These are phyloP conservation scores for Petunia secreta DNA, from an alignment of 257 asterid species.

Conservation along the genomic window DNA sequence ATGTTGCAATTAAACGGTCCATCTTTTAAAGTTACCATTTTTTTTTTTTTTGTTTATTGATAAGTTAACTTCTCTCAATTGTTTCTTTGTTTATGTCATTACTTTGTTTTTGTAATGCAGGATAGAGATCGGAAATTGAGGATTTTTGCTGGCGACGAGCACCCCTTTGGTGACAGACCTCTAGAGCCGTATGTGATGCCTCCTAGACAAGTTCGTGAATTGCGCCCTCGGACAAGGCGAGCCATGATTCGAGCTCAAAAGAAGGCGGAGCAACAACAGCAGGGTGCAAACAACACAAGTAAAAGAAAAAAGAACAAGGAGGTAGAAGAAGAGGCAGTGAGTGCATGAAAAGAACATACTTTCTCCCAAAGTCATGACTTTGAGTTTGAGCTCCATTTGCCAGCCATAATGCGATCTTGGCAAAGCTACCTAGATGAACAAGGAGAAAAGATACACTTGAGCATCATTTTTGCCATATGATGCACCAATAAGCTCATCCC, in stretches of 20 bases:
- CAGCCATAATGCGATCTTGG: slow-evolving; percentile 13
- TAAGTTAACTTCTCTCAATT: neutral
- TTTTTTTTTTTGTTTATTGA: neutral
- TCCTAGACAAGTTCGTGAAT: slow-evolving; percentile 82
- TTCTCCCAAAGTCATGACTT: neutral
- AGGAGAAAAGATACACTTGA: slow-evolving; percentile 13
- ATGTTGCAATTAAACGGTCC: neutral
- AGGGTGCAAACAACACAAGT: slow-evolving; percentile 47
- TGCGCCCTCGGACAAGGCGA: slow-evolving; percentile 87
- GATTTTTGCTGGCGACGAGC: slow-evolving; percentile 82
- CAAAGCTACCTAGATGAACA: neutral
- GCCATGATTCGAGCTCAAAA: slow-evolving; percentile 93
- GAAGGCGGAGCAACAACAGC: slow-evolving; percentile 80
- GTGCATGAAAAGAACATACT: slow-evolving; percentile 33
- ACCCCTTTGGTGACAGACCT: slow-evolving; percentile 84
- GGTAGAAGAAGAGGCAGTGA: slow-evolving; percentile 43
- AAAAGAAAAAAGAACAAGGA: slow-evolving; percentile 68
- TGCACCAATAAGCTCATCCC: slow-evolving; percentile 17
- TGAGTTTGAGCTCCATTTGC: slow-evolving; percentile 2
- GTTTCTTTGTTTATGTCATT: neutral
- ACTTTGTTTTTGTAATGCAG: slow-evolving; percentile 39
- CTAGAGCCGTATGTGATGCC: slow-evolving; percentile 80
- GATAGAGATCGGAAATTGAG: slow-evolving; percentile 90
- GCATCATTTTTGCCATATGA: neutral
- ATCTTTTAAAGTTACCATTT: neutral